Evolutionary conservation across 352 stramenopile species (phyloP), one percentile per base, ranked within the genome.

Genomic region (Globisporangium alternatum): DNA sequence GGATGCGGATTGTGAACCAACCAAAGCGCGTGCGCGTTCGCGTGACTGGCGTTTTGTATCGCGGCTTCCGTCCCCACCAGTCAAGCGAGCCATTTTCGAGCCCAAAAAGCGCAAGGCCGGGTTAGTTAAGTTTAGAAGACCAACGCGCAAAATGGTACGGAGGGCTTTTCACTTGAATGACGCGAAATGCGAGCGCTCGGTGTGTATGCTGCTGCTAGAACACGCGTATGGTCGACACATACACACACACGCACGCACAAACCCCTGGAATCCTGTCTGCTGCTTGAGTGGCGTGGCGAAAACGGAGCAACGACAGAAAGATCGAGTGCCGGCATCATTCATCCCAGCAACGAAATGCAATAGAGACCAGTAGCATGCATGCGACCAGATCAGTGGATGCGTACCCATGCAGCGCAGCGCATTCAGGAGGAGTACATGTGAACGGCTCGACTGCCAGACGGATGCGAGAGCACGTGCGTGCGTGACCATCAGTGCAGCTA

Each of bases 61-160:
- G 52, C 44, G 55, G 48, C 39, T 30, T 39, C 43, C 21, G 60
- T 55, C 45, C 25, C 73, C 67, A 77, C 66, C 71, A 71, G 70
- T 72, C 71, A 83, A 65, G 31, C 72, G 64, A 76, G 63, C 59
- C 67, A 35, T 65, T 56, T 67, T 55, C 19, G 21, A 45, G 60
- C 51, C 39, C 39, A 43, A 60, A 66, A 31, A 51, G 39, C 60
- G 41, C 60, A 30, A 56, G 62, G 47, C 39, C 66, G 65, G 53
- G 61, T 88, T 89, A 92, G 75, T 92, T 89, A 86, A 87, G 81
- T 92, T 92, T 92, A 92, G 81, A 90, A 92, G 81, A 89, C 83
- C 83, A 88, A 86, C 80, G 70, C 72, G 76, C 72, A 89, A 90
- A 90, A 92, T 92, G 83, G 83, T 92, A 80, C 69, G 71, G 45